These are phyloP conservation scores for Claviceps humidiphila DNA, from an alignment of 2,329 filamentous ascomycete species.

Conservation along the genomic window DNA sequence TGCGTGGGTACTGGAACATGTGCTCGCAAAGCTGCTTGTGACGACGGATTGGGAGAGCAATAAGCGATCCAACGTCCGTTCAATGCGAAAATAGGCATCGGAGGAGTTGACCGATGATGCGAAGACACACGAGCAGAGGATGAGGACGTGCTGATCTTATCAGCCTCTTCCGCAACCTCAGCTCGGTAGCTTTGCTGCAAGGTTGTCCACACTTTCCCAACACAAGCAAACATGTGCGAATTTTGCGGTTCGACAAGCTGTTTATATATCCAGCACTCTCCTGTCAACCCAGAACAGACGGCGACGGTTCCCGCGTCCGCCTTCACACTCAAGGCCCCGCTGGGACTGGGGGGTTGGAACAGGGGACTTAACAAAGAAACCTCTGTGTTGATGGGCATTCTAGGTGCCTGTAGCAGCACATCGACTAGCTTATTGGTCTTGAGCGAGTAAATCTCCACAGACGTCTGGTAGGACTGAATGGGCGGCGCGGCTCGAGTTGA, in stretches of 20 bases:
- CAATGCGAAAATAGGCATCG: slow-evolving; percentile 54
- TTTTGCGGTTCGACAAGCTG: slow-evolving; percentile 33
- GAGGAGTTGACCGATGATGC: slow-evolving; percentile 26
- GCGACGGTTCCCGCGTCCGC: slow-evolving; percentile 59
- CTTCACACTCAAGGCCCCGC: slow-evolving; percentile 60
- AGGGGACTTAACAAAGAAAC: slow-evolving; percentile 46
- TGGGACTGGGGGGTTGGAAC: slow-evolving; percentile 55
- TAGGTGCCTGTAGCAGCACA: slow-evolving; percentile 59
- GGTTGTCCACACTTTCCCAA: slow-evolving; percentile 87
- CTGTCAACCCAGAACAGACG: slow-evolving; percentile 68
- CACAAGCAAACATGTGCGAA: slow-evolving; percentile 43
- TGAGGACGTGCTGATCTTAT: slow-evolving; percentile 23
- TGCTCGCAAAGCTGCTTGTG: slow-evolving; percentile 56
- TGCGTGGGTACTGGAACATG: slow-evolving; percentile 42
- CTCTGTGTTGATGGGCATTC: slow-evolving; percentile 41
- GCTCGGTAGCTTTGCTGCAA: slow-evolving; percentile 49
- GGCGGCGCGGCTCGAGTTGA: slow-evolving; percentile 21
- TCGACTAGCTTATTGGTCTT: slow-evolving; percentile 58
- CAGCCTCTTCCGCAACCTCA: slow-evolving; percentile 33
- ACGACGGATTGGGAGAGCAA: slow-evolving; percentile 58
- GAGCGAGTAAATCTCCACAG: slow-evolving; percentile 79
- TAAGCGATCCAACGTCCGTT: slow-evolving; percentile 67
- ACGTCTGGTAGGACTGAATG: slow-evolving; percentile 64
- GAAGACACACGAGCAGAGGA: slow-evolving; percentile 14
- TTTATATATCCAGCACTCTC: slow-evolving; percentile 71